Percentiles rank a stretch among this genome's conserved stretches.
phyloP scores from a whole-genome alignment of 192 early-diverging fungal species.

The Allomyces macrogynus region DNA sequence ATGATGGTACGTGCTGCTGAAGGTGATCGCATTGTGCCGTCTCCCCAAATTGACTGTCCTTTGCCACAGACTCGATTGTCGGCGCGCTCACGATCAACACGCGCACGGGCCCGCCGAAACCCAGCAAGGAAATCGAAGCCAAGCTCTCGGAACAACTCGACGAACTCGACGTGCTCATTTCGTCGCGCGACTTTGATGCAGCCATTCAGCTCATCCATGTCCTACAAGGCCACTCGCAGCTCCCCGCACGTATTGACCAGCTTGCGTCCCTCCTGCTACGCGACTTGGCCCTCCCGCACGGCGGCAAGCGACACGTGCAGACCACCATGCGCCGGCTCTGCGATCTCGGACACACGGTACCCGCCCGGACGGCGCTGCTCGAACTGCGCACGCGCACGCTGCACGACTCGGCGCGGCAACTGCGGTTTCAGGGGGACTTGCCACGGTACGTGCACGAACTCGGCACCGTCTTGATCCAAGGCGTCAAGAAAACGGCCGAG shows the following conservation, averaged over 20 bases:
- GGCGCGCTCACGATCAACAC: too few species aligned
- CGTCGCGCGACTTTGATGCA: constrained; percentile 69
- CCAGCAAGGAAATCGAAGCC: constrained; percentile 3
- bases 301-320: neutral
- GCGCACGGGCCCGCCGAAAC: neutral
- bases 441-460: neutral
- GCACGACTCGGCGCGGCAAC: neutral
- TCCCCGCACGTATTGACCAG: neutral
- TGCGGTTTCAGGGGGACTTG: neutral
- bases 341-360: neutral
- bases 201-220: constrained; percentile 12
- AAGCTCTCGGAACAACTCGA: constrained; percentile 63
- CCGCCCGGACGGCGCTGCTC: neutral
- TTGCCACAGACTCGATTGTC: too few species aligned
- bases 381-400: neutral
- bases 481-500: neutral
- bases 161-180: constrained; percentile 81
- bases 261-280: neutral
- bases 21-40: too few species aligned
- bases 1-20: neutral
- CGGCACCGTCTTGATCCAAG: neutral
- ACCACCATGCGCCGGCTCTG: neutral
- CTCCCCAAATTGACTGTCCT: too few species aligned
- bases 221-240: neutral
- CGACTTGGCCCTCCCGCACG: neutral